phyloP scores from a whole-genome alignment of 2,329 filamentous ascomycete genomes.

The Lasiodiplodia citricola region DNA sequence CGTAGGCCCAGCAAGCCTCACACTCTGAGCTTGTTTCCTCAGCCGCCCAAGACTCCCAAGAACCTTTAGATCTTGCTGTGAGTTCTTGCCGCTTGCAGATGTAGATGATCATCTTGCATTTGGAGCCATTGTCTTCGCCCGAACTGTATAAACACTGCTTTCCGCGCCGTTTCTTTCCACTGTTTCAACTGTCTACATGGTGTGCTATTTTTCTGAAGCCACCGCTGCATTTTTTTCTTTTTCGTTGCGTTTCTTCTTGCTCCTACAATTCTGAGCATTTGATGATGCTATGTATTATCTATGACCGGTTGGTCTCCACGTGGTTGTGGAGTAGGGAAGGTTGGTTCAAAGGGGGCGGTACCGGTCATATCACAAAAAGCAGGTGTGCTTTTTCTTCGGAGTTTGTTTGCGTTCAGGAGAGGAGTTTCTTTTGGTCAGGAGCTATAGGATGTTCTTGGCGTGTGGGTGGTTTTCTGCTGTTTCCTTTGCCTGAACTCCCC shows the following conservation, averaged over 20 bases:
- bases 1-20: constrained; percentile 22
- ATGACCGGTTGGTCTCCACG: constrained; percentile 23
- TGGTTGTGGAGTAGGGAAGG: constrained; percentile 14
- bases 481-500: not conserved
- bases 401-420: constrained; percentile 12
- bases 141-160: constrained; percentile 18
- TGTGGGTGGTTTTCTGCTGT: not conserved
- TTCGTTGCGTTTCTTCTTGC: not conserved
- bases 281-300: constrained; percentile 24
- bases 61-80: not conserved
- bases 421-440: constrained; percentile 7
- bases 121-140: not conserved
- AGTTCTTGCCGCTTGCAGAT: not conserved
- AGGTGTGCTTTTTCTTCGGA: constrained; percentile 18
- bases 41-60: constrained; percentile 34
- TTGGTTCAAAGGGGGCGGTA: constrained; percentile 18
- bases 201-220: constrained; percentile 25
- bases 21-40: constrained; percentile 41
- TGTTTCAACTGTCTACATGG: constrained; percentile 13
- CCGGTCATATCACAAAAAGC: constrained; percentile 24
- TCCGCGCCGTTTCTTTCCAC: not conserved
- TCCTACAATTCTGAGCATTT: constrained; percentile 12
- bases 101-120: not conserved
- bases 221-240: constrained; percentile 6
- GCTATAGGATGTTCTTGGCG: constrained; percentile 9